These are phyloP conservation scores for Vinca minor DNA, from an alignment of 257 asterid genomes.

Conservation along the genomic window DNA sequence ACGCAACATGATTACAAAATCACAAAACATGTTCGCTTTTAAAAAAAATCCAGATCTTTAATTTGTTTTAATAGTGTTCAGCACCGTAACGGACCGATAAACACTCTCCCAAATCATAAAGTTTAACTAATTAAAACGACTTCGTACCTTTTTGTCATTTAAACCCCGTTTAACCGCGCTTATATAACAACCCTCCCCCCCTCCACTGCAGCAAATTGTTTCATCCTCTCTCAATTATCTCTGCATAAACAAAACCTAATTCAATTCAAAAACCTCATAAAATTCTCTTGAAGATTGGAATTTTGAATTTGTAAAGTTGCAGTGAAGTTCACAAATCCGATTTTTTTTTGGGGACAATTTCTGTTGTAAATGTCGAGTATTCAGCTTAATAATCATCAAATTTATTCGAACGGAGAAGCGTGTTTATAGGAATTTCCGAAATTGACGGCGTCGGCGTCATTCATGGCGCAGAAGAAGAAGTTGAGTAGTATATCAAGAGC, in stretches of 20 bases:
- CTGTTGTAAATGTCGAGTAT: conserved; percentile 2
- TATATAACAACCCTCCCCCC: not conserved
- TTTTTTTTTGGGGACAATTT: not conserved
- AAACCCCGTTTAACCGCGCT: not conserved
- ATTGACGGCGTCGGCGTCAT: conserved; percentile 39
- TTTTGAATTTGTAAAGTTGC: not conserved
- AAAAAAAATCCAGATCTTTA: too few species aligned
- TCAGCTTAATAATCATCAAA: not conserved
- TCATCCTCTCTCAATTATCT: not conserved
- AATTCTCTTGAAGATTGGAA: not conserved
- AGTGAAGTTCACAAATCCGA: not conserved
- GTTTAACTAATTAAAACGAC: not conserved
- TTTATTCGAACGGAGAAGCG: conserved; percentile 30
- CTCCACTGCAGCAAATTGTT: not conserved
- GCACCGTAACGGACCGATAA: too few species aligned
- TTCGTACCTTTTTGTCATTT: not conserved
- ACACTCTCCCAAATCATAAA: not conserved
- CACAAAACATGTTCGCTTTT: too few species aligned
- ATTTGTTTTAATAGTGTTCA: too few species aligned
- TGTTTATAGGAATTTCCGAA: conserved; percentile 29
- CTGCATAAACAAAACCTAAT: not conserved
- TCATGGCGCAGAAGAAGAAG: conserved; percentile 44
- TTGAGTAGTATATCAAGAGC: conserved; percentile 28
- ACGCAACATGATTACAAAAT: too few species aligned
- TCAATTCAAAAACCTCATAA: not conserved